These are phyloP conservation scores for Camellia lanceoleosa DNA, from an alignment of 148 eudicot genomes.

Conservation along the genomic window DNA sequence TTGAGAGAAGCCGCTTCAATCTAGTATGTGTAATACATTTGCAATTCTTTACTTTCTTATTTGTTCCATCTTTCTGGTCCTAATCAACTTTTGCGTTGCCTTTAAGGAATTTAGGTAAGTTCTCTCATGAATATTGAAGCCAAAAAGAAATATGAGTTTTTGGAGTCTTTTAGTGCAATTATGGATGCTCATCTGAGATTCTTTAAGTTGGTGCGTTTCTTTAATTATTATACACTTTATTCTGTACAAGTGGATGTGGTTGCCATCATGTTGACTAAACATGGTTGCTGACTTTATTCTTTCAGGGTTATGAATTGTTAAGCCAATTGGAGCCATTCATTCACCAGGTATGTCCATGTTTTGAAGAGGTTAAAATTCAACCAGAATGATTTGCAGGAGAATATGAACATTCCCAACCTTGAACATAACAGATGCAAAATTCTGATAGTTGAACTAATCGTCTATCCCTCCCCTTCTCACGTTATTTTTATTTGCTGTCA, in stretches of 20 bases:
- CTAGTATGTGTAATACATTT: constrained; percentile 50
- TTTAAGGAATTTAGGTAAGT: constrained; percentile 80
- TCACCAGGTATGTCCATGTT: constrained; percentile 61
- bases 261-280: constrained; percentile 16
- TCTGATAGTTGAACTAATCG: background rate
- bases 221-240: background rate
- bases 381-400: background rate
- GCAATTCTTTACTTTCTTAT: background rate
- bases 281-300: constrained; percentile 22
- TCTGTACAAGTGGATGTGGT: constrained; percentile 1
- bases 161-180: constrained; percentile 90
- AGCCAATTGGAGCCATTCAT: constrained; percentile 92
- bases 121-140: constrained; percentile 84
- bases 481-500: background rate
- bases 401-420: constrained; percentile 1
- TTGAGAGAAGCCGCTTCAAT: constrained; percentile 89
- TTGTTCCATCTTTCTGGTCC: constrained; percentile 14
- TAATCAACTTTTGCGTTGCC: constrained; percentile 26
- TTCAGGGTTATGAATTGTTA: constrained; percentile 80
- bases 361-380: background rate
- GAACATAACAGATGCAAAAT: background rate
- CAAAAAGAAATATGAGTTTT: constrained; percentile 87
- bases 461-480: background rate
- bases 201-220: constrained; percentile 69
- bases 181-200: constrained; percentile 98